Conservation (phyloP, 495 filamentous ascomycete genomes). For the Glutinoglossum americanum region DNA sequence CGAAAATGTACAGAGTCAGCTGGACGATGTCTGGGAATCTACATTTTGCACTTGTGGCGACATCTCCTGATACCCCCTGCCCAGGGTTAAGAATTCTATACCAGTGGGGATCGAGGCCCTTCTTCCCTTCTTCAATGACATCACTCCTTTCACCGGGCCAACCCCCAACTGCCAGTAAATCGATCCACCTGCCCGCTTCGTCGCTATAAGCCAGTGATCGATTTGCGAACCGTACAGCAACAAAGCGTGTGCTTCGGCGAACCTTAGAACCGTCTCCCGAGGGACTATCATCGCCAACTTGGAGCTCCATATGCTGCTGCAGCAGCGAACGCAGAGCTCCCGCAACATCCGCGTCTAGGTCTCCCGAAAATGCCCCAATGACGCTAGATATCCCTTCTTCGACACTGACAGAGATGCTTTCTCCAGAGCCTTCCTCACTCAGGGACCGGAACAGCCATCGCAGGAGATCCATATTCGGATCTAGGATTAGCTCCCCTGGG, state of each 20-base stretch:
- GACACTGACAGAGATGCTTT: conserved; percentile 61
- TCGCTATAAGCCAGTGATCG: conserved; percentile 65
- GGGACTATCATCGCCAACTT: conserved; percentile 25
- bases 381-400: conserved; percentile 74
- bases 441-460: conserved; percentile 65
- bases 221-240: conserved; percentile 77
- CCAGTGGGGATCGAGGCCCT: conserved; percentile 71
- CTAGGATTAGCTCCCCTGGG: conserved; percentile 28
- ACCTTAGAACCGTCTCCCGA: conserved; percentile 20
- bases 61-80: neutral
- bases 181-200: conserved; percentile 64
- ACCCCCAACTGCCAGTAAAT: conserved; percentile 55
- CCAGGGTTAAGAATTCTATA: conserved; percentile 37
- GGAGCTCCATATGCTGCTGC: conserved; percentile 39
- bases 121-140: conserved; percentile 71
- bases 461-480: conserved; percentile 36
- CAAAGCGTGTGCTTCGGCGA: conserved; percentile 50
- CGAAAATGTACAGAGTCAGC: conserved; percentile 16
- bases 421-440: conserved; percentile 53
- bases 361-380: conserved; percentile 32
- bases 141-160: conserved; percentile 47
- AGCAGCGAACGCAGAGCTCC: conserved; percentile 29
- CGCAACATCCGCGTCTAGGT: conserved; percentile 16
- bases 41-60: conserved; percentile 9
- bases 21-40: conserved; percentile 17